Evolutionary conservation across 495 filamentous ascomycete genomes (phyloP).

Genomic region (Ramalina intermedia): DNA sequence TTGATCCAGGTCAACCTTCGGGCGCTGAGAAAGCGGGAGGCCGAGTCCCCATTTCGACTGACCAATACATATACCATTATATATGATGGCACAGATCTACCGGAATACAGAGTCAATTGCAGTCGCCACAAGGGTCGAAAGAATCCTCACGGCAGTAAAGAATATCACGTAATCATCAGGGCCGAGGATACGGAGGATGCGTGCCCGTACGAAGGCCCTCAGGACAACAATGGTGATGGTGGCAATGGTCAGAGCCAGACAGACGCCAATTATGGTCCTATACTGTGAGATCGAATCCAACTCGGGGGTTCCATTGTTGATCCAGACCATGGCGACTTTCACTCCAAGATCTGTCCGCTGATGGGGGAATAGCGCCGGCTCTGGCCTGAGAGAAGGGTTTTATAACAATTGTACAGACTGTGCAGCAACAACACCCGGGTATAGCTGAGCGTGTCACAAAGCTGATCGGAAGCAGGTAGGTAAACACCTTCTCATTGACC

Average conservation of each 20-base stretch:
- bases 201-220: constrained; percentile 23
- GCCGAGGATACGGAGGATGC: constrained; percentile 24
- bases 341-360: no score
- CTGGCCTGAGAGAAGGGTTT: no score
- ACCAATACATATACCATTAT: constrained; percentile 33
- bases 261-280: constrained; percentile 29
- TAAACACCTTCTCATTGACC: no score
- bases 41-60: constrained; percentile 40
- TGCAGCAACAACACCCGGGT: no score
- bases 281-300: constrained; percentile 28
- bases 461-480: no score
- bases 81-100: constrained; percentile 32
- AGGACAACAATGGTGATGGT: constrained; percentile 25
- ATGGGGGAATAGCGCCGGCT: no score
- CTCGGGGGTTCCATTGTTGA: constrained; percentile 27
- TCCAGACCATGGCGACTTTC: constrained; percentile 24
- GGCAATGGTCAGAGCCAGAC: constrained; percentile 26
- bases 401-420: no score
- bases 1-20: constrained; percentile 22
- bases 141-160: constrained; percentile 23
- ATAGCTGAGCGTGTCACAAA: no score
- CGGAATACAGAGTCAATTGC: not conserved
- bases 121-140: not conserved
- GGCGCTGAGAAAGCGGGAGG: constrained; percentile 27
- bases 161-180: constrained; percentile 35